Evolutionary conservation across 2,329 filamentous ascomycete species (phyloP), one percentile per base, ranked within the genome.

Genomic region (Sporothrix pseudoabietina): DNA sequence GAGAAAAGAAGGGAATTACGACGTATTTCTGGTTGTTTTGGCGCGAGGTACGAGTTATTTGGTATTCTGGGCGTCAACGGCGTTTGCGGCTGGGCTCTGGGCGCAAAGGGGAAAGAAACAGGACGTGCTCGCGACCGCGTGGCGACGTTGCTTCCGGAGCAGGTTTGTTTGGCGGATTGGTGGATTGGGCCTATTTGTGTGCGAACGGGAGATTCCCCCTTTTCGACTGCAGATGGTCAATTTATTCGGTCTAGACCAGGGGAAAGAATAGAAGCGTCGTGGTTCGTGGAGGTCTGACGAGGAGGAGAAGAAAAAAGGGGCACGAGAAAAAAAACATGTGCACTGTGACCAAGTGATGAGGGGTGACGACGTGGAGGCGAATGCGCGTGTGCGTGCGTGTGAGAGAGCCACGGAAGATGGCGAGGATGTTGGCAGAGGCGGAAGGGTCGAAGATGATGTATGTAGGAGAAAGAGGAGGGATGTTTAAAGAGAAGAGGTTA

Each of bases 71-170:
- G 49, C 66, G 66, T n/a, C 4, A 6, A n/a, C 52, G 32, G 49
- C 30, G 66, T n/a, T 26, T 19, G 32, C 52, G 32, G 49, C 30
- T 54, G 22, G 47, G 30, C 47, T 41, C 39, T n/a, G 35, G 8
- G n/a, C 39, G 22, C 32, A 19, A 32, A 35, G 49, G n/a, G 26
- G 12, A 19, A 22, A 22, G 22, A 41, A 19, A 30, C n/a, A 71
- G 26, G 54, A 32, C 39, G 39, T 32, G 39, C 22, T 63, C 41
- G 55, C 30, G 69, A 39, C 30, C 69, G 69, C 69, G 69, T 63
- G 69, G 69, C 69, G 69, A 63, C 69, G 69, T 63, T 61, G 69
- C 69, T 49, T 71, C 39, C 26, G 69, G 54, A 26, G 39, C 54
- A 22, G 52, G 32, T 55, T 55, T 41, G 68, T 41, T 70, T 70